A percentile compares a stretch with the other conserved stretches of the same genome.
Conservation (phyloP, 345 rosid genomes). For the Salix brachista region DNA sequence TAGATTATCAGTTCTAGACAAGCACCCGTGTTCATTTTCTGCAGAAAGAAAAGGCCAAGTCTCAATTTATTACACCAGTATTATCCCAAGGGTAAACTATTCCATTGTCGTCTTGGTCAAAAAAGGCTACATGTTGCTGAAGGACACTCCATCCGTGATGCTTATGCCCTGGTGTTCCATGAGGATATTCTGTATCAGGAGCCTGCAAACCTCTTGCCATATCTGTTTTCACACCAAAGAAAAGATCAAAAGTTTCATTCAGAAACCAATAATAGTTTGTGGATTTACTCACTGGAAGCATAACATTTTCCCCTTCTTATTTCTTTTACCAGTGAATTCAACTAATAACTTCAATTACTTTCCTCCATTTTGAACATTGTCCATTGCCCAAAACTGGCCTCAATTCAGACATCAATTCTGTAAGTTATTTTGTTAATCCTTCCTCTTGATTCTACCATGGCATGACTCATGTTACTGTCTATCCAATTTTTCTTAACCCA, state of each 20-base stretch:
- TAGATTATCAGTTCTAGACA: not conserved
- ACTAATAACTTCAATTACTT: not conserved
- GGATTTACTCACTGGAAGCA: not conserved
- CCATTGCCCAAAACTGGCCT: not conserved
- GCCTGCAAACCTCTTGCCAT: constrained; percentile 74
- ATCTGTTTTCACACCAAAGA: constrained; percentile 32
- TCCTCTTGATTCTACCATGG: not conserved
- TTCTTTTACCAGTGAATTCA: not conserved
- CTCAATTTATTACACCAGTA: not conserved
- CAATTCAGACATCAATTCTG: not conserved
- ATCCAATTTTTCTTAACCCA: not conserved
- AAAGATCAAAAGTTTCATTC: not conserved
- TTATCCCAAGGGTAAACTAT: constrained; percentile 91
- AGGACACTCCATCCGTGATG: constrained; percentile 58
- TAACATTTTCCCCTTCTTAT: not conserved
- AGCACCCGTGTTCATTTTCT: not conserved
- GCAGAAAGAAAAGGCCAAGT: not conserved
- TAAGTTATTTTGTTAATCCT: not conserved
- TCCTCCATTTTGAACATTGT: not conserved
- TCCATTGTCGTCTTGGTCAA: constrained; percentile 72
- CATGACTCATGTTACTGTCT: not conserved
- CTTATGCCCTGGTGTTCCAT: constrained; percentile 56
- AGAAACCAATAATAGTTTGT: not conserved
- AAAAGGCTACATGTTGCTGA: constrained; percentile 87
- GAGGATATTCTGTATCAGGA: constrained; percentile 59